Evolutionary conservation across 2,329 filamentous ascomycete genomes (phyloP).

Genomic region (Penicillium sp.): DNA sequence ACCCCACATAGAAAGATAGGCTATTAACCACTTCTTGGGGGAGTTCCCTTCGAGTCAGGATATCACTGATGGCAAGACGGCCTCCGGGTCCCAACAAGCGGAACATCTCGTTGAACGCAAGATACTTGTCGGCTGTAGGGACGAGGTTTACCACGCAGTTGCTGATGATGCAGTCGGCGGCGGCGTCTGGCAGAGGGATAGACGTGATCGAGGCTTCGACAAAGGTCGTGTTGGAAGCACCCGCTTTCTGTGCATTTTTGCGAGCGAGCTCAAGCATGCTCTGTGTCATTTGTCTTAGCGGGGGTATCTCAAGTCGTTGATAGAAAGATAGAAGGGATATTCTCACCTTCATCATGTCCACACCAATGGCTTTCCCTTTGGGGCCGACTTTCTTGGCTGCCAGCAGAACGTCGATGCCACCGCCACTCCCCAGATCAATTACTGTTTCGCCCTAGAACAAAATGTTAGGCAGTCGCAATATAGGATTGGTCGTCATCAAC

Average conservation of each 20-base stretch:
- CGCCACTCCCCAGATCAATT: slow-evolving; percentile 59
- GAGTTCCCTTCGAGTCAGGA: slow-evolving; percentile 54
- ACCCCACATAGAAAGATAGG: slow-evolving; percentile 60
- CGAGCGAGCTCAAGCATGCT: slow-evolving; percentile 57
- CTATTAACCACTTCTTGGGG: slow-evolving; percentile 50
- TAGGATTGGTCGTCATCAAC: too few relatives aligned
- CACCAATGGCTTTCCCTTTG: slow-evolving; percentile 53
- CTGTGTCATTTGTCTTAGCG: slow-evolving; percentile 32
- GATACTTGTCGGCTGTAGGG: slow-evolving; percentile 52
- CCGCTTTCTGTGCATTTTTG: slow-evolving; percentile 44
- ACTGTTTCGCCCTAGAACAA: slow-evolving; percentile 54
- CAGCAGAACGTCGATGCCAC: slow-evolving; percentile 59
- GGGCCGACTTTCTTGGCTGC: slow-evolving; percentile 53
- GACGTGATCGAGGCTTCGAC: slow-evolving; percentile 54
- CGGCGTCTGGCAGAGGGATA: slow-evolving; percentile 46
- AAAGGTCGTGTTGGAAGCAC: slow-evolving; percentile 52
- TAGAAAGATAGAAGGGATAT: not conserved
- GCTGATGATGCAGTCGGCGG: slow-evolving; percentile 58
- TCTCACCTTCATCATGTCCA: slow-evolving; percentile 60
- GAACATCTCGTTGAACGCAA: slow-evolving; percentile 59
- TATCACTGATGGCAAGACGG: slow-evolving; percentile 60
- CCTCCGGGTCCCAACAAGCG: slow-evolving; percentile 59
- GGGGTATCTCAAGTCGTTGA: not conserved
- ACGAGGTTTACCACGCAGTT: slow-evolving; percentile 66
- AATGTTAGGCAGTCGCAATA: not conserved